Evolutionary conservation across 2,329 filamentous ascomycete genomes (phyloP).

Genomic region (Metarhizium robertsii): DNA sequence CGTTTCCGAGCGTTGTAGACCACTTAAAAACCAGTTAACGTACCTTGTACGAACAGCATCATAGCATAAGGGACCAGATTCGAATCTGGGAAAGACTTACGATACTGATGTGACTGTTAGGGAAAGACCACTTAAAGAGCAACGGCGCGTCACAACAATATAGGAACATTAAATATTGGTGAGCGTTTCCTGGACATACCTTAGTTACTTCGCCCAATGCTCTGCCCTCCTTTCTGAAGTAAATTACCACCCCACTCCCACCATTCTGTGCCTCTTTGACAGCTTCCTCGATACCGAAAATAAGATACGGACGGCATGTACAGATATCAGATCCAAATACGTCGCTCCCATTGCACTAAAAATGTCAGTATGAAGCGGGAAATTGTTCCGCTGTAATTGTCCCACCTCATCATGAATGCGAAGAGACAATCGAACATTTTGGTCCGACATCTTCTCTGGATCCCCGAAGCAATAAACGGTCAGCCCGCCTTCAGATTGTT

Average conservation of each 20-base stretch:
- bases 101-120: conserved; percentile 27
- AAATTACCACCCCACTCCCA: conserved; percentile 91
- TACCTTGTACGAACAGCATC: conserved; percentile 8
- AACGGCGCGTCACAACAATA: background rate
- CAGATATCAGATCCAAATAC: conserved; percentile 98
- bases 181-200: conserved; percentile 38
- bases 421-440: conserved; percentile 69
- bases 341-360: conserved; percentile 83
- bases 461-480: conserved; percentile 98
- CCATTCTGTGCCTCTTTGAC: conserved; percentile 95
- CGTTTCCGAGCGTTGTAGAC: conserved; percentile 76
- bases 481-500: conserved; percentile 52
- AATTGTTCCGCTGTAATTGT: no score
- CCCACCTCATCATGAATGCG: conserved; percentile 63
- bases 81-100: conserved; percentile 22
- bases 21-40: conserved; percentile 23
- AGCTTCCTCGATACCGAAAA: conserved; percentile 94
- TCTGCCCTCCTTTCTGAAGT: conserved; percentile 95
- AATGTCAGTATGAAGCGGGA: background rate
- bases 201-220: conserved; percentile 94
- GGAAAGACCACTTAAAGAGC: background rate
- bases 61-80: background rate
- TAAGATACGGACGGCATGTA: conserved; percentile 90
- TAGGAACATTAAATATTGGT: background rate
- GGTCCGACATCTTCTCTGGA: conserved; percentile 85